phyloP scores from a whole-genome alignment of 768 basidiomycete genomes.

The Saitozyma podzolica region DNA sequence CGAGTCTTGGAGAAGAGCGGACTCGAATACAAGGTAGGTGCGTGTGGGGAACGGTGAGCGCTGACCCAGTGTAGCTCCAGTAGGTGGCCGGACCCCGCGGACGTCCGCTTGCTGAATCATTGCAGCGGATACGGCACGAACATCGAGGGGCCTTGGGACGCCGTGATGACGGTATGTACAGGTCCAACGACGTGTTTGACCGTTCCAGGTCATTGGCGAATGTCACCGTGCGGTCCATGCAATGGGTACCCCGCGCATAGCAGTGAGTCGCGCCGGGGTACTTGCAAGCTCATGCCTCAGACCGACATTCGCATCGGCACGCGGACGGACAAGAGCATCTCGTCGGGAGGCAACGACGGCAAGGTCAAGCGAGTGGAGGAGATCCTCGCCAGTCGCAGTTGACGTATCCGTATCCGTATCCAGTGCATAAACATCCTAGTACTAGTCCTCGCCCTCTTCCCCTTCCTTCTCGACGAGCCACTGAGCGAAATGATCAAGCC shows the following conservation, averaged over 20 bases:
- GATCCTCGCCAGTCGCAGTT: constrained; percentile 58
- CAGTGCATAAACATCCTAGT: constrained; percentile 7
- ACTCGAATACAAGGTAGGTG: constrained; percentile 67
- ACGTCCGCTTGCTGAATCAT: constrained; percentile 7
- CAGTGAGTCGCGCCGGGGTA: constrained; percentile 25
- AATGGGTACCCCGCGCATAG: constrained; percentile 44
- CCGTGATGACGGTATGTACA: constrained; percentile 62
- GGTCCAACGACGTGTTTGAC: not conserved
- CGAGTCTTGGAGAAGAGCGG: constrained; percentile 79
- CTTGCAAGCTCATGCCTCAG: constrained; percentile 50
- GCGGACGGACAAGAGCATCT: constrained; percentile 67
- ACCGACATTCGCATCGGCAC: constrained; percentile 97
- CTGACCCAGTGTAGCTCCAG: constrained; percentile 63
- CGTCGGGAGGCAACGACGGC: constrained; percentile 66
- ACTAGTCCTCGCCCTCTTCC: constrained; percentile 28
- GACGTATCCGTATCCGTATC: constrained; percentile 3
- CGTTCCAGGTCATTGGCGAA: constrained; percentile 69
- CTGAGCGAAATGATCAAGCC: constrained; percentile 80
- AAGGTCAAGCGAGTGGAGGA: constrained; percentile 81
- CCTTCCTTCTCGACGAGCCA: constrained; percentile 66
- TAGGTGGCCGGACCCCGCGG: constrained; percentile 50
- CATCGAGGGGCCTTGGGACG: constrained; percentile 82
- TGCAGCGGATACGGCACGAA: constrained; percentile 88
- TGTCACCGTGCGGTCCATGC: constrained; percentile 63
- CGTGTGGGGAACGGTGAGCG: not conserved